These are phyloP conservation scores for Pueraria montana DNA, from an alignment of 306 rosid species.

Conservation along the genomic window DNA sequence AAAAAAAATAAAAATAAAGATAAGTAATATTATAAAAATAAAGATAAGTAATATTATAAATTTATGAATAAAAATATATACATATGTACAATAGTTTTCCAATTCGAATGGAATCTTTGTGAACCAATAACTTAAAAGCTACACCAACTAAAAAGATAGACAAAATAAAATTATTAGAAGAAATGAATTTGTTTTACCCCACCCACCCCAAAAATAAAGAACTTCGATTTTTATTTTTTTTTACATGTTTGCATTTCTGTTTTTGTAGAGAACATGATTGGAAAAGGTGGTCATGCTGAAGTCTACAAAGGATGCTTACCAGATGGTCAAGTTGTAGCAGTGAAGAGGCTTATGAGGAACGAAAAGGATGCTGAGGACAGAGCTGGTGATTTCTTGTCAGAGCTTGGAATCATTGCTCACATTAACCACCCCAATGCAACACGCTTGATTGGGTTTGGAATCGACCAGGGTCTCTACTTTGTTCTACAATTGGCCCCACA, in stretches of 20 bases:
- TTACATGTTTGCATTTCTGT: not conserved
- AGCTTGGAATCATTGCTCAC: conserved; percentile 91
- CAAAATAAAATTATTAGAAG: too few species aligned
- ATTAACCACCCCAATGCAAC: conserved; percentile 77
- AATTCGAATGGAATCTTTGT: too few species aligned
- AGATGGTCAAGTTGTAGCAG: conserved; percentile 74
- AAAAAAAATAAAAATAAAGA: too few species aligned
- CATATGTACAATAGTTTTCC: too few species aligned
- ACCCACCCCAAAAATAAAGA: too few species aligned
- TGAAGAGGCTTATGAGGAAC: conserved; percentile 70
- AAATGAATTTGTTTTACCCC: too few species aligned
- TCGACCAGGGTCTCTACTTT: conserved; percentile 72
- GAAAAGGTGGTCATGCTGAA: conserved; percentile 92
- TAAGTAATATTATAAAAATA: too few species aligned
- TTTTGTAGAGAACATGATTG: conserved; percentile 67
- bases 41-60: too few species aligned
- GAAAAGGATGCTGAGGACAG: conserved; percentile 66
- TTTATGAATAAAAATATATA: too few species aligned
- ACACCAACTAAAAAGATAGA: too few species aligned
- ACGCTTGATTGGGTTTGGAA: conserved; percentile 73
- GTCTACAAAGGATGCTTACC: conserved; percentile 72
- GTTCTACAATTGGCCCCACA: conserved; percentile 72
- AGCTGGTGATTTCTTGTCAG: conserved; percentile 75
- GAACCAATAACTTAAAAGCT: too few species aligned
- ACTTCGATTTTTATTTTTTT: too few species aligned